Percentiles rank a stretch among this genome's conserved stretches.
These are phyloP conservation scores for Erysimum cheiranthoides DNA, from an alignment of 345 rosid genomes.

Conservation along the genomic window DNA sequence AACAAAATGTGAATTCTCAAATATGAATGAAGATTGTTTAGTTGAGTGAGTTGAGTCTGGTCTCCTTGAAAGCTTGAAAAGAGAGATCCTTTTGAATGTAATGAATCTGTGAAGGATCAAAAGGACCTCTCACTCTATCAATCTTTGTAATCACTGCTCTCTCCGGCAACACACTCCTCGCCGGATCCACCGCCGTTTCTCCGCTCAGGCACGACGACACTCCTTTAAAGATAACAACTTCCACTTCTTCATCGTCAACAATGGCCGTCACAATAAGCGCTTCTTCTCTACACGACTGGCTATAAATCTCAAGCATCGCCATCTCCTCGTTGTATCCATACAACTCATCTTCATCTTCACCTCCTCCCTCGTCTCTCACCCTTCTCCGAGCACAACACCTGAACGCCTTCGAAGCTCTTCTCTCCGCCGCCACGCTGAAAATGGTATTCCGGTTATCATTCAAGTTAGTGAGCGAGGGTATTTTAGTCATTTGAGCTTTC, in stretches of 20 bases:
- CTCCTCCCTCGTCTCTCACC: conserved; percentile 47
- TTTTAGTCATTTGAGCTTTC: neutral
- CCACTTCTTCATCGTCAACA: conserved; percentile 62
- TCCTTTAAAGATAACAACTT: conserved; percentile 86
- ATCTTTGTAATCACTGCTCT: conserved; percentile 68
- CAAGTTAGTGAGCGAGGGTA: conserved; percentile 1
- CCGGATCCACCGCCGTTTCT: conserved; percentile 75
- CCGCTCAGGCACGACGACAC: conserved; percentile 77
- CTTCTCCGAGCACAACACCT: conserved; percentile 59
- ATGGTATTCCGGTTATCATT: neutral
- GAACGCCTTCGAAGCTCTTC: conserved; percentile 3
- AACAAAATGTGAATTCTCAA: too few species aligned
- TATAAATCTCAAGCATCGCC: conserved; percentile 66
- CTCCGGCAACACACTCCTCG: conserved; percentile 76
- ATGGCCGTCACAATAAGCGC: conserved; percentile 75
- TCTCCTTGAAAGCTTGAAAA: conserved; percentile 54
- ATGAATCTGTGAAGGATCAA: conserved; percentile 69
- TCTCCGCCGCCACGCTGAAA: neutral
- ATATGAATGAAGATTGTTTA: too few species aligned
- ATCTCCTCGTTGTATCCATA: conserved; percentile 69
- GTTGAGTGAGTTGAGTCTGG: neutral
- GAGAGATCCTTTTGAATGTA: conserved; percentile 66
- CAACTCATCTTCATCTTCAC: conserved; percentile 49
- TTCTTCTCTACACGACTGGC: conserved; percentile 64
- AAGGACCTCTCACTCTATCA: conserved; percentile 81